phyloP scores from a whole-genome alignment of 345 rosid species.

The Excoecaria agallocha region DNA sequence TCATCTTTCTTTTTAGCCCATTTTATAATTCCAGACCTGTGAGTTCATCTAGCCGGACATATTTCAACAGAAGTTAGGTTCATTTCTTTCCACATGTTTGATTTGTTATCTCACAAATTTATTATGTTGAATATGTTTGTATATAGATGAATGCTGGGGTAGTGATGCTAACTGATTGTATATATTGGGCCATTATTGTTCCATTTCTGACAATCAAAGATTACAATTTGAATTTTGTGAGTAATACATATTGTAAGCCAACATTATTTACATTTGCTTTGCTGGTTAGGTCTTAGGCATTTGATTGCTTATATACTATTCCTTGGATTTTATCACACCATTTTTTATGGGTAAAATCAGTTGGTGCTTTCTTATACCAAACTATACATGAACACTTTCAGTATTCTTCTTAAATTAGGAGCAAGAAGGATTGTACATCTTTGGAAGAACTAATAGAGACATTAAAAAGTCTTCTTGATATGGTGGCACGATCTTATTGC shows the following conservation, averaged over 20 bases:
- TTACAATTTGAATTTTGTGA: slow-evolving; percentile 50
- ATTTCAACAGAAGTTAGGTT: not conserved
- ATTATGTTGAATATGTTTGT: slow-evolving; percentile 15
- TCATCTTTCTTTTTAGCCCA: not conserved
- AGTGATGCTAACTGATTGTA: slow-evolving; percentile 56
- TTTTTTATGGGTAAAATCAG: not conserved
- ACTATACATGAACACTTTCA: not conserved
- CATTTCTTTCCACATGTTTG: slow-evolving; percentile 4
- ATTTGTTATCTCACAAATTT: slow-evolving; percentile 5
- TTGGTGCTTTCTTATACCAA: not conserved
- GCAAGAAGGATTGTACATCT: not conserved
- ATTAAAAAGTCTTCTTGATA: not conserved
- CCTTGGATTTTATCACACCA: not conserved
- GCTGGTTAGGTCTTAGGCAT: not conserved
- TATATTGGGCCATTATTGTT: slow-evolving; percentile 65
- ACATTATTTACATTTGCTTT: slow-evolving; percentile 3
- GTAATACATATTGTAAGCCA: slow-evolving; percentile 16
- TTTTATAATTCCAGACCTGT: not conserved
- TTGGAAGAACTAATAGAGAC: not conserved
- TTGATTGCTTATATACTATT: not conserved
- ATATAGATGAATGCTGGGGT: slow-evolving; percentile 60
- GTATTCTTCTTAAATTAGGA: not conserved
- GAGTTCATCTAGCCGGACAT: not conserved
- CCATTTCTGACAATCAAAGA: slow-evolving; percentile 57
- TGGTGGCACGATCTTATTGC: not conserved